Base-by-base conservation (phyloP, 352 stramenopile species). In the Globisporangium polare region DNA sequence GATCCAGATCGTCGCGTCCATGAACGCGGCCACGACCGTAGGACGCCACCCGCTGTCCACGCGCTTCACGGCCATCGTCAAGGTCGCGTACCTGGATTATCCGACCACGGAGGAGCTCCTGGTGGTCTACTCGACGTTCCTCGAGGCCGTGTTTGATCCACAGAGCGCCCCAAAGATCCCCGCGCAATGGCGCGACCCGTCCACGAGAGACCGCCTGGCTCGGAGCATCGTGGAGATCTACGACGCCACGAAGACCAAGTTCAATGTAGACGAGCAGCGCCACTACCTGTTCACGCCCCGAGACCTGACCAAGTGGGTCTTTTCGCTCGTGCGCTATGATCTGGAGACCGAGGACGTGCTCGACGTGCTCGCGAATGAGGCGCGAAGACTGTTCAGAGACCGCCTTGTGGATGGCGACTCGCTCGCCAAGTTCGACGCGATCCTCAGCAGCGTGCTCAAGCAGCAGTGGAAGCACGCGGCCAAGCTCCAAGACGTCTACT, bases 261-360 rank as follows among this genome's bases (percentile, higher is more conserved):
- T 98, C 69, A 95, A 75, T 0, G 89, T 98, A 18, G 92, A 98
- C 54, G 94, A 98, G 41, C 77, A 97, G 35, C 77, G 94, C n/a
- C 94, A 98, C 63, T 98, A 98, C 66, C 72, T 98, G 12, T 97
- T 98, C 58, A 98, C 93, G 13, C 92, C 92, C 1, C 86, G 94
- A 3, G 92, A 98, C 60, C 46, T 98, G 13, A 98, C 90, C 4
- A 85, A 92, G 29, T 98, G 93, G 93, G 86, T 97, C 18, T 86
- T 92, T 45, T 79, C 86, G 5, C 68, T 98, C 6, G 65, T 95
- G 2, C 83, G 91, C 9, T 98, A 98, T 60, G 88, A 98, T 57
- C 68, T 98, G 0, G 83, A 77, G 35, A 67, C 67, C 26, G 92
- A 98, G 62, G 82, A 98, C 8, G 66, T 98, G 3, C 68, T 98